phyloP scores from a whole-genome alignment of 2,329 filamentous ascomycete species.

The Alternaria ethzedia region DNA sequence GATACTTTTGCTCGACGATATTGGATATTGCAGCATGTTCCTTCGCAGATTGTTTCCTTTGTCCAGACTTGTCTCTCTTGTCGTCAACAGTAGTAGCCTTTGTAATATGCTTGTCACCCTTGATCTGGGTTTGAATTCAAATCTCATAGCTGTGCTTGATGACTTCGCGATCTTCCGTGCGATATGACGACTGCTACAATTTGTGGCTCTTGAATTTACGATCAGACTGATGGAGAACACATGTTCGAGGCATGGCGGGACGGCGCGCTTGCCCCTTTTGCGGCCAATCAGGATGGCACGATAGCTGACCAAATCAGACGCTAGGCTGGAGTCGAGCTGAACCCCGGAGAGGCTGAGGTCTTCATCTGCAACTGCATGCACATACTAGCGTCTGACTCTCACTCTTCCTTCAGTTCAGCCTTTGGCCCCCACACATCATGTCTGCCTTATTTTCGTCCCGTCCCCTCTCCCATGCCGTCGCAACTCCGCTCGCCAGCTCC shows the following conservation, averaged over 20 bases:
- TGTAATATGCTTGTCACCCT: slow-evolving; percentile 9
- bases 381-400: not conserved
- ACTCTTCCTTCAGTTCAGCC: not conserved
- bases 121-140: slow-evolving; percentile 6
- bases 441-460: not conserved
- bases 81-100: slow-evolving; percentile 8
- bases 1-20: slow-evolving; percentile 5
- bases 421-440: not conserved
- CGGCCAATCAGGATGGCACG: not conserved
- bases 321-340: not conserved
- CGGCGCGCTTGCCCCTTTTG: not conserved
- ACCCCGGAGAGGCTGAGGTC: not conserved
- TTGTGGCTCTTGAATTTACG: not conserved
- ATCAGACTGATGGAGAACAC: not conserved
- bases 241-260: not conserved
- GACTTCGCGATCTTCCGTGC: not conserved
- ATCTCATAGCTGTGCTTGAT: not conserved
- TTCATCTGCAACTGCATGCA: not conserved
- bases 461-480: not conserved
- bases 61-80: slow-evolving; percentile 2
- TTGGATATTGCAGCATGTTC: slow-evolving; percentile 8
- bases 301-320: not conserved
- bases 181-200: not conserved
- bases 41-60: slow-evolving; percentile 4
- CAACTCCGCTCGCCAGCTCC: not conserved